Evolutionary conservation across 1,139 yeast species (phyloP).

Genomic region (Kodamaea sp.): DNA sequence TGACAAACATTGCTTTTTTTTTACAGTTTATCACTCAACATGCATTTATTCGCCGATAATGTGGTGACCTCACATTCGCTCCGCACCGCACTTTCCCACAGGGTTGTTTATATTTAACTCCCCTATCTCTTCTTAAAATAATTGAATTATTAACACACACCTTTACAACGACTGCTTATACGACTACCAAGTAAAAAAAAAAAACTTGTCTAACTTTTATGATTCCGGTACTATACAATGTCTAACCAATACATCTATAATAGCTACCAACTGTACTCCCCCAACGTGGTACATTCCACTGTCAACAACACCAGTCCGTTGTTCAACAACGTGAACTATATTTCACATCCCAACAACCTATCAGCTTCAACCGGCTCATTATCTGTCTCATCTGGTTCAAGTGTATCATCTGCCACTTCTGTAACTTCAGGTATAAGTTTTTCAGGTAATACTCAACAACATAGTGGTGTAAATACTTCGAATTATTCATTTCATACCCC

Average conservation of each 20-base stretch:
- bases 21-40: no score
- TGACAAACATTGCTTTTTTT: not conserved
- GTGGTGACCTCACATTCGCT: no score
- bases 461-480: slow-evolving; percentile 12
- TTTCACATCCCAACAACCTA: slow-evolving; percentile 13
- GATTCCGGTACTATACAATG: slow-evolving; percentile 17
- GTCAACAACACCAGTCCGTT: slow-evolving; percentile 25
- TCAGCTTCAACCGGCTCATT: slow-evolving; percentile 15
- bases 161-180: no score
- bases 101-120: no score
- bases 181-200: no score
- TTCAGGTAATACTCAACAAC: slow-evolving; percentile 8
- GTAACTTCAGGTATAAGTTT: slow-evolving; percentile 9
- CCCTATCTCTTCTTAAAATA: no score
- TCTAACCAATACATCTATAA: slow-evolving; percentile 35
- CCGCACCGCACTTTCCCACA: no score
- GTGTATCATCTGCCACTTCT: slow-evolving; percentile 8
- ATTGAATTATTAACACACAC: no score
- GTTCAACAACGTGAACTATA: slow-evolving; percentile 26
- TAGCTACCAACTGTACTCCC: slow-evolving; percentile 37
- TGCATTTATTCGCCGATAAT: no score
- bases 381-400: slow-evolving; percentile 11
- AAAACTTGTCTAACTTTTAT: no score
- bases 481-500: slow-evolving; percentile 42
- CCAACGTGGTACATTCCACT: slow-evolving; percentile 22